Conservation (phyloP, 176 grass and related monocot species). For the Juncus inflexus region DNA sequence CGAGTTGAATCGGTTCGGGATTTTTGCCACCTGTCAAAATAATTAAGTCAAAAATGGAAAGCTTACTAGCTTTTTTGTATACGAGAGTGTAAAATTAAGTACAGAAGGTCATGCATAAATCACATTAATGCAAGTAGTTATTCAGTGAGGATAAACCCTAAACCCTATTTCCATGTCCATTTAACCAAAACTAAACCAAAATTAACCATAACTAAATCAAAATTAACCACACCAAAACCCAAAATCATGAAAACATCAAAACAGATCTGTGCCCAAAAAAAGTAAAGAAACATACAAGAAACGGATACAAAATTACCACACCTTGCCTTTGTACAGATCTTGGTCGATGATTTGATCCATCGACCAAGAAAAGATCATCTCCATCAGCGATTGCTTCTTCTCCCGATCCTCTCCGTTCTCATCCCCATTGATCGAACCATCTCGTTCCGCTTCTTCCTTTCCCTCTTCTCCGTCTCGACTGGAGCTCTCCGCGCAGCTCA, state of each 20-base stretch:
- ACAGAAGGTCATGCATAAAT: not conserved
- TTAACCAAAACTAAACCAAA: too few relatives aligned
- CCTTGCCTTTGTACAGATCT: constrained; percentile 61
- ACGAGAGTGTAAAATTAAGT: constrained; percentile 13
- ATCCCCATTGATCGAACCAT: constrained; percentile 25
- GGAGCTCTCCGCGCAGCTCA: constrained; percentile 8
- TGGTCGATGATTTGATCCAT: constrained; percentile 52
- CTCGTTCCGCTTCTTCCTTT: constrained; percentile 18
- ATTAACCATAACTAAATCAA: too few relatives aligned
- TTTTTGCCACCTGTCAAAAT: constrained; percentile 43
- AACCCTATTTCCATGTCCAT: too few relatives aligned
- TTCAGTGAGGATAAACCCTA: not conserved
- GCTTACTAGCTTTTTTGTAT: not conserved
- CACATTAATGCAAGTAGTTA: constrained; percentile 14
- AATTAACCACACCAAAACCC: not conserved
- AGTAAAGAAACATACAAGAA: not conserved
- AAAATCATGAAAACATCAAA: not conserved
- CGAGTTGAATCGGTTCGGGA: constrained; percentile 45
- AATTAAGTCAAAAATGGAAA: constrained; percentile 27
- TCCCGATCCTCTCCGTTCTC: constrained; percentile 6
- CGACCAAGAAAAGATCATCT: constrained; percentile 60
- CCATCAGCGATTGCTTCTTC: constrained; percentile 30
- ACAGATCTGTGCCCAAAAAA: not conserved
- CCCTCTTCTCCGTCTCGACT: constrained; percentile 24
- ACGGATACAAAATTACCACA: constrained; percentile 12